A percentile compares a stretch with the other conserved stretches of the same genome.
phyloP scores from a whole-genome alignment of 1,284 basidiomycete genomes.

The Salmacisia buchloeana region DNA sequence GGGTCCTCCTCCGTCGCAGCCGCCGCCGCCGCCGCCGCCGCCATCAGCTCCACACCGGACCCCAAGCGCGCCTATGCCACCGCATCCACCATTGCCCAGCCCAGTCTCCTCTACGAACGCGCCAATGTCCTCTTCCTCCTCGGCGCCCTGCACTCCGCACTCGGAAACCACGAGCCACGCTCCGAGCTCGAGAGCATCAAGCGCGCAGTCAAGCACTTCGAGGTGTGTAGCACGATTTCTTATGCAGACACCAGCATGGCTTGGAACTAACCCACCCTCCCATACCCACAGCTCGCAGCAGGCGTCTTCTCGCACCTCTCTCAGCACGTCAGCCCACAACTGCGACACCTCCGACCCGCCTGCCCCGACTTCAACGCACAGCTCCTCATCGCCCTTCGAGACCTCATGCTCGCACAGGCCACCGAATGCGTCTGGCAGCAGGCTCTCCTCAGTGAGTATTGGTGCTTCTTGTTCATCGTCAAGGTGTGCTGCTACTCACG shows the following conservation, averaged over 20 bases:
- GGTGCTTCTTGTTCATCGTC: neutral
- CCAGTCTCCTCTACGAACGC: conserved; percentile 32
- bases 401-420: conserved; percentile 83
- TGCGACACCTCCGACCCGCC: conserved; percentile 12
- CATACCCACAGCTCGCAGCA: conserved; percentile 22
- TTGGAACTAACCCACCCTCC: neutral
- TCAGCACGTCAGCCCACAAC: conserved; percentile 20
- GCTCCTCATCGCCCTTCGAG: conserved; percentile 68
- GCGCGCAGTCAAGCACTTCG: conserved; percentile 35
- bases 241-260: neutral
- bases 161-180: conserved; percentile 32
- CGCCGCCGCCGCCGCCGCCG: conserved; percentile 22
- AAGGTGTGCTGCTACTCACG: neutral
- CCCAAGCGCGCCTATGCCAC: conserved; percentile 17
- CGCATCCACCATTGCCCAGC: conserved; percentile 28
- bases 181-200: conserved; percentile 41
- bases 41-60: conserved; percentile 14
- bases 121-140: conserved; percentile 33
- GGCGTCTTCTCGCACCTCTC: conserved; percentile 31
- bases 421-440: conserved; percentile 97
- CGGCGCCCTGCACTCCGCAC: conserved; percentile 31
- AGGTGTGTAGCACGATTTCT: conserved; percentile 10
- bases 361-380: conserved; percentile 46
- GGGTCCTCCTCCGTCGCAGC: conserved; percentile 20
- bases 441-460: conserved; percentile 61